Evolutionary conservation across 768 basidiomycete genomes (phyloP), one percentile per base, ranked within the genome.

Genomic region (Lactifluus hygrophoroides): DNA sequence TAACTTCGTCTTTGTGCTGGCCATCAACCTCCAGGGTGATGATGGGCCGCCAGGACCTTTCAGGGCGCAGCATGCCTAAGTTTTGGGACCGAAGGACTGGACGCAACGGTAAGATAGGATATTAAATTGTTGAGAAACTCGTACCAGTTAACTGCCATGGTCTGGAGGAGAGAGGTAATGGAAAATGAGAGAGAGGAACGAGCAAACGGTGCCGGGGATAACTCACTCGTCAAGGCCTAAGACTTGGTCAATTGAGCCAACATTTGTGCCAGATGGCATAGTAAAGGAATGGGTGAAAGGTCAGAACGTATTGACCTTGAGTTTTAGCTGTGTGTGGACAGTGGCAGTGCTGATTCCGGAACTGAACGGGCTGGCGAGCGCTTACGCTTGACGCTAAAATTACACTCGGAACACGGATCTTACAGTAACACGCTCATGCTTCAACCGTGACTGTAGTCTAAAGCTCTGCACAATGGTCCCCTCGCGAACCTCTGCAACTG

Each of bases 41-140:
- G 38, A 88, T 81, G 1, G 87, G 85, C 23, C 84, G 68, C 86
- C 86, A 88, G 30, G 79, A 75, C 65, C 76, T 84, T 56, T 84
- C 85, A 0, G 80, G 75, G 40, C 83, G 77, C 65, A 86, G 69
- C 13, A 65, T 67, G 5, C 57, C 65, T 3, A 77, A 53, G 3
- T 76, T 76, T 14, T 71, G 72, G 30, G 70, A 71, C 2, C 76
- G 72, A 11, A 77, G 65, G 6, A 77, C 76, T 77, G 51, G 7
- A 16, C 13, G 49, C 11, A 8, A 13, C 10, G 3, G 19, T 43
- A 17, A 51, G 46, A 49, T 8, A 44, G 13, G 25, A 11, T 14
- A 30, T 10, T 25, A 35, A 17, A 3, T 42, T 7, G 21, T 3
- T 8, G 17, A 53, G 8, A 16, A 6, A 21, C n/a, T 35, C 51